Percentiles rank a stretch among this genome's conserved stretches.
Conservation (phyloP, 345 rosid genomes). For the Salix udensis region DNA sequence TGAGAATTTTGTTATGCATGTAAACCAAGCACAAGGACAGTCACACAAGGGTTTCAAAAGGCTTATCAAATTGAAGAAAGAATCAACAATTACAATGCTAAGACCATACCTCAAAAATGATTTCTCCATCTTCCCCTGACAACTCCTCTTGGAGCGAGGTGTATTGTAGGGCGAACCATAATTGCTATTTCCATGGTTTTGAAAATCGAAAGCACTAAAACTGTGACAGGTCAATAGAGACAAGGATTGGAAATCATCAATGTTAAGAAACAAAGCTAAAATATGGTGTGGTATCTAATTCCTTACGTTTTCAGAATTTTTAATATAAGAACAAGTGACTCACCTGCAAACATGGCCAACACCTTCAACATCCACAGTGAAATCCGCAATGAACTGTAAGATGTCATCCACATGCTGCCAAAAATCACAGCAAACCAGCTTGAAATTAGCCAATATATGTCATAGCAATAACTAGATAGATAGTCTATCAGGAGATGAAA, state of each 20-base stretch:
- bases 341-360: slow-evolving; percentile 99
- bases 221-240: slow-evolving; percentile 39
- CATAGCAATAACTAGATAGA: not conserved
- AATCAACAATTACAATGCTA: not conserved
- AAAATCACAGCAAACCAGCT: slow-evolving; percentile 15
- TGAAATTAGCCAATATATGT: slow-evolving; percentile 1
- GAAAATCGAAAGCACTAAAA: slow-evolving; percentile 80
- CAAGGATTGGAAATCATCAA: not conserved
- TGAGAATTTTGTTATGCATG: not conserved
- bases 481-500: slow-evolving; percentile 7
- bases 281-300: not conserved
- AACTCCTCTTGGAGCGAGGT: slow-evolving; percentile 59
- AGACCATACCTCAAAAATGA: slow-evolving; percentile 84
- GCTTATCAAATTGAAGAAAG: not conserved
- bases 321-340: slow-evolving; percentile 13
- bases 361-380: slow-evolving; percentile 83
- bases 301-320: not conserved
- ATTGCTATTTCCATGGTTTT: slow-evolving; percentile 77
- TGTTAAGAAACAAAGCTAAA: not conserved
- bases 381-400: slow-evolving; percentile 77
- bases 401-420: slow-evolving; percentile 93
- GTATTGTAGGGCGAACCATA: slow-evolving; percentile 72
- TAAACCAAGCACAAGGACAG: not conserved
- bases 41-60: not conserved
- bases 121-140: slow-evolving; percentile 98